Evolutionary conservation across 1,284 basidiomycete genomes (phyloP).

Genomic region (Cutaneotrichosporon sp.): DNA sequence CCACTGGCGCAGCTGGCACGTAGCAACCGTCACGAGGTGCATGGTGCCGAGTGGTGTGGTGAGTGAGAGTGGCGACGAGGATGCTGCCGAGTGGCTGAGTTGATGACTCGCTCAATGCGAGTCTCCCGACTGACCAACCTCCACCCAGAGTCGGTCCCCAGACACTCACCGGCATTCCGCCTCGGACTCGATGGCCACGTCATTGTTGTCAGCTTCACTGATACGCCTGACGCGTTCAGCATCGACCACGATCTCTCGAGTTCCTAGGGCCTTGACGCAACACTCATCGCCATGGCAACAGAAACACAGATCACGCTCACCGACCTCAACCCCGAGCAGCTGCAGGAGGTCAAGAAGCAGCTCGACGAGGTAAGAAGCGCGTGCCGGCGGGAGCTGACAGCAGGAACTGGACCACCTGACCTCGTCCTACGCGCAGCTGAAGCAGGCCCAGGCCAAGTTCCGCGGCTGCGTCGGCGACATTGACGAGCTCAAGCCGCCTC

Average conservation of each 20-base stretch:
- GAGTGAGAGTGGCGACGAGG: neutral
- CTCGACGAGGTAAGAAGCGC: constrained; percentile 92
- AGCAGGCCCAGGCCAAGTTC: constrained; percentile 89
- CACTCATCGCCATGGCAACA: constrained; percentile 39
- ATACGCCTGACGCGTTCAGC: too few relatives aligned
- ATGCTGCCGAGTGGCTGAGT: neutral
- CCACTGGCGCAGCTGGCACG: constrained; percentile 90
- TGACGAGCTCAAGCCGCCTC: constrained; percentile 67
- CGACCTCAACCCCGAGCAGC: constrained; percentile 74
- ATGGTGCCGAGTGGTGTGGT: constrained; percentile 7
- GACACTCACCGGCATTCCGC: neutral
- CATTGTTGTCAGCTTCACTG: too few relatives aligned
- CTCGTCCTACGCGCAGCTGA: constrained; percentile 85
- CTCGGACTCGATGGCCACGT: too few relatives aligned
- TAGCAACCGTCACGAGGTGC: constrained; percentile 67
- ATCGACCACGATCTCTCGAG: neutral
- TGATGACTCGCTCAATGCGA: too few relatives aligned
- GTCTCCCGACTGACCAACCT: too few relatives aligned
- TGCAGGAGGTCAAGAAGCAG: constrained; percentile 78
- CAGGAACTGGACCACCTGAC: constrained; percentile 91
- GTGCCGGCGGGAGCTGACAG: neutral
- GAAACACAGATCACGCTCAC: constrained; percentile 69
- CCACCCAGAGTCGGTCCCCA: too few relatives aligned
- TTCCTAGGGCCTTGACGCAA: neutral
- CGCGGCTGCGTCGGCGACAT: constrained; percentile 76